phyloP scores from a whole-genome alignment of 2,329 filamentous ascomycete genomes.

The Trichoderma aggressivum region DNA sequence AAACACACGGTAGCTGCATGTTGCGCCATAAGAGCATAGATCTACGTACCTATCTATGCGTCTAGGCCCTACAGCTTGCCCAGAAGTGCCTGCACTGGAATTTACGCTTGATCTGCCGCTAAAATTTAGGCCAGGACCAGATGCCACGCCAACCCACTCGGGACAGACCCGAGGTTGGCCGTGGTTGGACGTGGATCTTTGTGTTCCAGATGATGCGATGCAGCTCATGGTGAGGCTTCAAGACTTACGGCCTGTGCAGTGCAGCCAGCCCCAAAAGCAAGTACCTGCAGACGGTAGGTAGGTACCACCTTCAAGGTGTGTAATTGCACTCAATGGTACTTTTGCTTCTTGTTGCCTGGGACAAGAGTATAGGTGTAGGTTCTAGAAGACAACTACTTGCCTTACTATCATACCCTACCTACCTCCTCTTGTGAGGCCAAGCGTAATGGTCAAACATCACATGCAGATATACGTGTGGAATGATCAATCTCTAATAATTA shows the following conservation, averaged over 20 bases:
- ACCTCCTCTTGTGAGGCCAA: background rate
- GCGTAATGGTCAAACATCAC: background rate
- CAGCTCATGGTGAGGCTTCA: background rate
- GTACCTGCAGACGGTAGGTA: background rate
- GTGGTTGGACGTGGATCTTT: background rate
- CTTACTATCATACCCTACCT: background rate
- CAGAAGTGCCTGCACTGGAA: background rate
- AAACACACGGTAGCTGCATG: background rate
- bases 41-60: background rate
- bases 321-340: background rate
- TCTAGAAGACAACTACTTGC: background rate
- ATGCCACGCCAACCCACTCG: background rate
- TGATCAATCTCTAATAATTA: background rate
- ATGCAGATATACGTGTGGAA: background rate
- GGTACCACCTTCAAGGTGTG: background rate
- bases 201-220: background rate
- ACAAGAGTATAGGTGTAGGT: background rate
- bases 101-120: constrained; percentile 11
- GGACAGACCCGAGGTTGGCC: background rate
- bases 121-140: constrained; percentile 5
- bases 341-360: background rate
- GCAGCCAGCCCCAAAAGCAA: background rate
- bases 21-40: background rate
- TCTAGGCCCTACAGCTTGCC: background rate
- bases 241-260: background rate